These are phyloP conservation scores for Graphilbum sp. DNA, from an alignment of 2,329 filamentous ascomycete genomes.

Conservation along the genomic window DNA sequence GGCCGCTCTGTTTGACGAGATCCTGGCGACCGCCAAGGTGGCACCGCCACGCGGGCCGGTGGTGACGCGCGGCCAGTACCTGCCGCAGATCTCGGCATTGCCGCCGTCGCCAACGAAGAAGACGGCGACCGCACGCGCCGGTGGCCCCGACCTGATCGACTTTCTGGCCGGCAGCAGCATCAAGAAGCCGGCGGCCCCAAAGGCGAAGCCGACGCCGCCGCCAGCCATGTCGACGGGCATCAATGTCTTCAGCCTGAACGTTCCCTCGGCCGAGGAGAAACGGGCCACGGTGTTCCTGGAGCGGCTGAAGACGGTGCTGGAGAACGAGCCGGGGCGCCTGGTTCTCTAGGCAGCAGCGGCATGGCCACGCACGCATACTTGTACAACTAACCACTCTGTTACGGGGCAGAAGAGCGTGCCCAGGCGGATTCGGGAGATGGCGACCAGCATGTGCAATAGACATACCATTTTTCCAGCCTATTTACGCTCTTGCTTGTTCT, in stretches of 20 bases:
- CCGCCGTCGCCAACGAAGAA: slow-evolving; percentile 16
- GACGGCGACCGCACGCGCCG: slow-evolving; percentile 18
- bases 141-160: slow-evolving; percentile 71
- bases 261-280: slow-evolving; percentile 65
- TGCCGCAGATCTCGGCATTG: slow-evolving; percentile 52
- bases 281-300: slow-evolving; percentile 70
- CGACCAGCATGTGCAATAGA: no score
- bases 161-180: slow-evolving; percentile 25
- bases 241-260: slow-evolving; percentile 70
- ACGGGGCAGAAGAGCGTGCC: no score
- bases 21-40: slow-evolving; percentile 43
- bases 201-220: slow-evolving; percentile 16
- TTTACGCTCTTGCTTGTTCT: no score
- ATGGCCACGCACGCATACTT: no score
- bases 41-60: slow-evolving; percentile 17
- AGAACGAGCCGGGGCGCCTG: slow-evolving; percentile 62
- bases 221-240: slow-evolving; percentile 36
- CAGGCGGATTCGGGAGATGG: no score
- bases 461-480: no score
- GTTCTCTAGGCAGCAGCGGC: slow-evolving; percentile 30
- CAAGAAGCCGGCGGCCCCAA: slow-evolving; percentile 19
- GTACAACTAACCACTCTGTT: no score
- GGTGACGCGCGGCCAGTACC: slow-evolving; percentile 45
- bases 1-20: slow-evolving; percentile 76
- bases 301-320: slow-evolving; percentile 68